Conservation (phyloP, 441 rosid genomes). For the Erodium trifolium region DNA sequence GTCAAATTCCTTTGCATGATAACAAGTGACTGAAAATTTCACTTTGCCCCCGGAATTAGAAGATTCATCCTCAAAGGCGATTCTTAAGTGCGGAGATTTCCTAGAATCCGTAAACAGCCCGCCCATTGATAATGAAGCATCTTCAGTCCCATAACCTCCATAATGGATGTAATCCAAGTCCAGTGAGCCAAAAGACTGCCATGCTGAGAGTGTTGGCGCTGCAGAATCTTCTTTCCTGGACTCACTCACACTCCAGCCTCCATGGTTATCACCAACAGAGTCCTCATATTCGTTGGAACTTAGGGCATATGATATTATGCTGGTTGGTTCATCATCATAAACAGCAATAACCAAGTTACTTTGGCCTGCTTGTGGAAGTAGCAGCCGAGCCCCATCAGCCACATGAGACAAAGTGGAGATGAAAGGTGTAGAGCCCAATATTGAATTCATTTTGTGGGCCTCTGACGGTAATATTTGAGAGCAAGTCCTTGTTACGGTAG, state of each 20-base stretch:
- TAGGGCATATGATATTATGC: constrained; percentile 78
- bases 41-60: constrained; percentile 46
- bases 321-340: constrained; percentile 91
- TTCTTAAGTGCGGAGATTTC: constrained; percentile 64
- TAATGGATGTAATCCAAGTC: constrained; percentile 52
- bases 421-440: constrained; percentile 40
- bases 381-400: constrained; percentile 64
- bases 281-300: constrained; percentile 52
- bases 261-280: constrained; percentile 46
- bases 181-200: constrained; percentile 60
- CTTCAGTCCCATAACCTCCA: constrained; percentile 53
- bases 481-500: constrained; percentile 46
- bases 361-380: constrained; percentile 57
- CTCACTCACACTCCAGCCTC: constrained; percentile 31
- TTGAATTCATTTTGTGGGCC: constrained; percentile 56
- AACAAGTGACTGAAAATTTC: constrained; percentile 82
- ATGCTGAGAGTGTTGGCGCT: constrained; percentile 43
- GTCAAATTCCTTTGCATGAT: constrained; percentile 76
- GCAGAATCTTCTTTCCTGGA: constrained; percentile 34
- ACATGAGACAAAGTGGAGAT: constrained; percentile 54
- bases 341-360: constrained; percentile 75
- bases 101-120: constrained; percentile 36
- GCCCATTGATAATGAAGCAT: constrained; percentile 33
- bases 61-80: constrained; percentile 64
- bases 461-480: constrained; percentile 58